Conservation (phyloP, 768 basidiomycete species). For the Favolaschia claudopus region DNA sequence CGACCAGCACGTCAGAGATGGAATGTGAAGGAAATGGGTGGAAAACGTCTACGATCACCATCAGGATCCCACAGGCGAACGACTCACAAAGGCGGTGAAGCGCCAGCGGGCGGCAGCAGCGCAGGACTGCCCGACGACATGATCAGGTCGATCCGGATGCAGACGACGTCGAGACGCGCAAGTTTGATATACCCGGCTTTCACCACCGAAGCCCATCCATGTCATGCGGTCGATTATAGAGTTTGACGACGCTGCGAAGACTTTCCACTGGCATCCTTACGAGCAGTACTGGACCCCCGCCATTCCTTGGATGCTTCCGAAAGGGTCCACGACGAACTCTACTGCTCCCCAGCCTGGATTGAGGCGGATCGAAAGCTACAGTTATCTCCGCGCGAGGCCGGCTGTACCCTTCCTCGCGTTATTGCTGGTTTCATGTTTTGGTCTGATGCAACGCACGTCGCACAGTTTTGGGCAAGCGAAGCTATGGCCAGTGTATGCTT, state of each 20-base stretch:
- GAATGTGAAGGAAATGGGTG: slow-evolving; percentile 32
- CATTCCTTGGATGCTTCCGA: slow-evolving; percentile 2
- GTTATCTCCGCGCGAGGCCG: slow-evolving; percentile 25
- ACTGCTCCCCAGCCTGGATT: slow-evolving; percentile 25
- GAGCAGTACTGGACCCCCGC: slow-evolving; percentile 33
- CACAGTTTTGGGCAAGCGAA: slow-evolving; percentile 29
- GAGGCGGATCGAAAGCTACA: slow-evolving; percentile 32
- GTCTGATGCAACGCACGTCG: slow-evolving; percentile 32
- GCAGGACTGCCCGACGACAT: slow-evolving; percentile 11
- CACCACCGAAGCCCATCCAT: slow-evolving; percentile 29
- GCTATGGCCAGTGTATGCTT: slow-evolving; percentile 32
- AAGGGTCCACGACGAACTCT: slow-evolving; percentile 34
- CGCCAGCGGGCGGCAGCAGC: slow-evolving; percentile 13
- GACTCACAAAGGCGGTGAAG: slow-evolving; percentile 25
- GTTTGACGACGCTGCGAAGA: slow-evolving; percentile 19
- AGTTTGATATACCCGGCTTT: slow-evolving; percentile 26
- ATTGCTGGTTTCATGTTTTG: slow-evolving; percentile 21
- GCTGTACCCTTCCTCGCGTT: slow-evolving; percentile 26
- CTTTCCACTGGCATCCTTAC: slow-evolving; percentile 38
- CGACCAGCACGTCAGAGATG: slow-evolving; percentile 14
- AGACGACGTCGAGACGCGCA: slow-evolving; percentile 16
- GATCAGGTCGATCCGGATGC: slow-evolving; percentile 18
- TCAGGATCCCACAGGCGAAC: slow-evolving; percentile 31
- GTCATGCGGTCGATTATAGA: slow-evolving; percentile 9
- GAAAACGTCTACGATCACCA: slow-evolving; percentile 27